Conservation (phyloP, 192 early-diverging fungal species). For the Linnemannia schmuckeri region DNA sequence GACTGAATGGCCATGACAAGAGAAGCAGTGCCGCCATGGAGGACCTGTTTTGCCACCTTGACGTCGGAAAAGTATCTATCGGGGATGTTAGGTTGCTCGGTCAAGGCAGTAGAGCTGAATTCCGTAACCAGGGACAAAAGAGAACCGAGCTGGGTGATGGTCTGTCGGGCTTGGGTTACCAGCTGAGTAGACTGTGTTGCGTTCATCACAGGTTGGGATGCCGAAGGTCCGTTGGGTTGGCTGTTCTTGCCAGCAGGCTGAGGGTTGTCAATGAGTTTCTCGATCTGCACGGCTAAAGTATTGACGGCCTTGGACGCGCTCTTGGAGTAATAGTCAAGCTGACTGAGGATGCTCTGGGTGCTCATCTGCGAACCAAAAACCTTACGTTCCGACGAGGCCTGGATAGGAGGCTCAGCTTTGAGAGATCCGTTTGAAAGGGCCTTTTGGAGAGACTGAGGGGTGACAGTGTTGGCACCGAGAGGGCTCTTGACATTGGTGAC, state of each 20-base stretch:
- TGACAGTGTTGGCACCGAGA: conserved; percentile 7
- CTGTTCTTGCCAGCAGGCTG: background rate
- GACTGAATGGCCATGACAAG: conserved; percentile 71
- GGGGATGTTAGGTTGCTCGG: conserved; percentile 33
- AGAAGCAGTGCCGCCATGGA: conserved; percentile 73
- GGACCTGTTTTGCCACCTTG: conserved; percentile 69
- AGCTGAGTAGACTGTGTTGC: conserved; percentile 54
- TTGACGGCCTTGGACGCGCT: conserved; percentile 52
- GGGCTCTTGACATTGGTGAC: conserved; percentile 50
- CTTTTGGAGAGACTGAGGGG: conserved; percentile 6
- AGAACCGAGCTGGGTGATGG: conserved; percentile 56
- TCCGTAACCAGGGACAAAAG: conserved; percentile 55
- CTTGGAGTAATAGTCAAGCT: conserved; percentile 56
- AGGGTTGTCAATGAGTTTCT: conserved; percentile 47
- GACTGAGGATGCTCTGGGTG: conserved; percentile 46
- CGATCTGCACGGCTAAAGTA: conserved; percentile 43
- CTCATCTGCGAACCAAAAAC: conserved; percentile 50
- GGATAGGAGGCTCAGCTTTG: conserved; percentile 11
- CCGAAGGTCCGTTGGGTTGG: conserved; percentile 11
- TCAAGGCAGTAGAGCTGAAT: conserved; percentile 43
- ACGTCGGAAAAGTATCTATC: conserved; percentile 61
- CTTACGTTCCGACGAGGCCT: conserved; percentile 23
- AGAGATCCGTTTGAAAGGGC: conserved; percentile 36
- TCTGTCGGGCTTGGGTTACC: conserved; percentile 53
- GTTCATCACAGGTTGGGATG: conserved; percentile 44